phyloP scores from a whole-genome alignment of 192 early-diverging fungal genomes.

The Linnemannia zychae region DNA sequence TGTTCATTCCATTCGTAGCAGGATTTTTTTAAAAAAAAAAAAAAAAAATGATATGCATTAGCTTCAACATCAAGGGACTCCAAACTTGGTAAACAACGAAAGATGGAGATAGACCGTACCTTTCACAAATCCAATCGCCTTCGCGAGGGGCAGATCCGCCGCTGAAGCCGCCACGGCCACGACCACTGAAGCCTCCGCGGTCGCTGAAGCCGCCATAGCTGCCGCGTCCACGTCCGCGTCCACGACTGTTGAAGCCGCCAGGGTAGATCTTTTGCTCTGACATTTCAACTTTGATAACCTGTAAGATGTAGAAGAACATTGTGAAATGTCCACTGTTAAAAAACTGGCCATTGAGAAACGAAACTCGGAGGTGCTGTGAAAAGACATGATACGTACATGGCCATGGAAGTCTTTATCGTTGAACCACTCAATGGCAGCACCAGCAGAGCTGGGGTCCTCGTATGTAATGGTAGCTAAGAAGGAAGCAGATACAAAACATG shows the following conservation, averaged over 20 bases:
- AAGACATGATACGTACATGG: slow-evolving; percentile 32
- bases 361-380: background rate
- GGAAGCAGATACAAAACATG: background rate
- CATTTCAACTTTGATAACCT: slow-evolving; percentile 73
- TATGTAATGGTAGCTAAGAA: slow-evolving; percentile 78
- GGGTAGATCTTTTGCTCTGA: slow-evolving; percentile 67
- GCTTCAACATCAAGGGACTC: background rate
- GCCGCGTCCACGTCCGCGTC: slow-evolving; percentile 64
- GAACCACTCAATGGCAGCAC: slow-evolving; percentile 83
- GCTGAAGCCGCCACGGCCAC: slow-evolving; percentile 57
- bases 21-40: background rate
- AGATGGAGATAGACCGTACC: slow-evolving; percentile 38
- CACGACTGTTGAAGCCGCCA: slow-evolving; percentile 58
- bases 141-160: slow-evolving; percentile 64
- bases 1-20: background rate
- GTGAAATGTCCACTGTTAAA: slow-evolving; percentile 48
- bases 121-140: slow-evolving; percentile 72
- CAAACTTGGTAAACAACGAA: too few relatives aligned
- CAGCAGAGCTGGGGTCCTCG: slow-evolving; percentile 78
- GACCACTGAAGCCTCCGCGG: slow-evolving; percentile 57
- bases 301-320: slow-evolving; percentile 42
- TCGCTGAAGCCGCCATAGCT: slow-evolving; percentile 46
- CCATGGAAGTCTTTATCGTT: slow-evolving; percentile 64
- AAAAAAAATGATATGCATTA: background rate
- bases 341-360: background rate